Evolutionary conservation across 2,329 filamentous ascomycete genomes (phyloP).

Genomic region (Hymenoscyphus infarciens): DNA sequence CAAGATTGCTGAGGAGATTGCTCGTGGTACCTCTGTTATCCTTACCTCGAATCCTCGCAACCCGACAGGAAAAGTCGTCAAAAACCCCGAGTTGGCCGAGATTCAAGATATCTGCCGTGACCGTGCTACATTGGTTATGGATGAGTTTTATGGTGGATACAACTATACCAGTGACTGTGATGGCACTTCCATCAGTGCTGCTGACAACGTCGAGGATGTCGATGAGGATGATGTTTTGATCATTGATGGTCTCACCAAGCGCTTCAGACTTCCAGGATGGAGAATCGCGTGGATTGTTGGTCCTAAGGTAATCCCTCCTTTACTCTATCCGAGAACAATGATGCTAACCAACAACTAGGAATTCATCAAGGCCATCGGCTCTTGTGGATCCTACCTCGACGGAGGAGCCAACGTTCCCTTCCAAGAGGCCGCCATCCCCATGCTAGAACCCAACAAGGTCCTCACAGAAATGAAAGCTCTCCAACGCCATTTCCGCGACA

Average conservation of each 20-base stretch:
- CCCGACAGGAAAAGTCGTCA: conserved; percentile 84
- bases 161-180: conserved; percentile 94
- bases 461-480: conserved; percentile 83
- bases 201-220: conserved; percentile 86
- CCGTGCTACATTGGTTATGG: conserved; percentile 86
- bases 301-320: conserved; percentile 55
- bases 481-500: conserved; percentile 82
- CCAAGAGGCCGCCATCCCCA: conserved; percentile 86
- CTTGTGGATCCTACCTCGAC: conserved; percentile 90
- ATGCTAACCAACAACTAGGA: conserved; percentile 45
- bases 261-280: conserved; percentile 94
- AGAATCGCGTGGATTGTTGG: conserved; percentile 95
- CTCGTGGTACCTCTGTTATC: conserved; percentile 81
- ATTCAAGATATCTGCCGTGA: conserved; percentile 93
- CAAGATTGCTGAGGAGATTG: conserved; percentile 88
- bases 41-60: conserved; percentile 94
- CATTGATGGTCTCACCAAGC: conserved; percentile 93
- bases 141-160: conserved; percentile 96
- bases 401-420: conserved; percentile 93
- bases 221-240: conserved; percentile 88
- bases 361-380: conserved; percentile 89
- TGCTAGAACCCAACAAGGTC: conserved; percentile 85
- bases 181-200: conserved; percentile 81
- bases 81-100: conserved; percentile 78
- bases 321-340: background rate